A percentile compares a stretch with the other conserved stretches of the same genome.
Evolutionary conservation across 1,284 basidiomycete species (phyloP).

Genomic region (Xanthoconium separans): DNA sequence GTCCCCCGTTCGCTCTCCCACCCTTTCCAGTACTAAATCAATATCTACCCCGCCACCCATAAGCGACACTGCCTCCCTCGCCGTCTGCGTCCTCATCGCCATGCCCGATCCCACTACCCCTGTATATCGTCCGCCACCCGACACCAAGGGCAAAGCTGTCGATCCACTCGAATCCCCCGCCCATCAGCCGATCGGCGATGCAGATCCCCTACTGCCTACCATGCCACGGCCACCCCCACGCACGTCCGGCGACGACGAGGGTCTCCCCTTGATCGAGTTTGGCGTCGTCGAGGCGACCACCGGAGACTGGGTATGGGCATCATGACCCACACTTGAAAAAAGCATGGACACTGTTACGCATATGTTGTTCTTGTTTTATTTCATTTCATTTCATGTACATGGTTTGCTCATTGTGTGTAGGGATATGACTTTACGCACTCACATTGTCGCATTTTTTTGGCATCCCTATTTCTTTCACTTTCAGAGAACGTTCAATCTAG

Average conservation of each 20-base stretch:
- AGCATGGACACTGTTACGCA: too few species aligned
- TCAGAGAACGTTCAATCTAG: too few species aligned
- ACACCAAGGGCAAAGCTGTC: constrained; percentile 21
- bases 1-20: not conserved
- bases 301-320: constrained; percentile 7
- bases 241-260: not conserved
- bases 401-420: too few species aligned
- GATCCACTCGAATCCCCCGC: constrained; percentile 6
- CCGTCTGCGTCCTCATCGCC: constrained; percentile 58
- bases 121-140: not conserved
- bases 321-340: not conserved
- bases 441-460: too few species aligned
- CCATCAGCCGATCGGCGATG: not conserved
- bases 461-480: too few species aligned
- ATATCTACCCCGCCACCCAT: not conserved
- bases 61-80: constrained; percentile 7
- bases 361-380: too few species aligned
- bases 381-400: too few species aligned
- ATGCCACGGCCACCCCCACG: not conserved
- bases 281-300: constrained; percentile 16
- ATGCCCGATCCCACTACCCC: constrained; percentile 48
- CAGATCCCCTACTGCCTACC: constrained; percentile 1
- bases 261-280: constrained; percentile 20
- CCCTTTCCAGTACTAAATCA: not conserved
- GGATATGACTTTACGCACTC: too few species aligned